Evolutionary conservation across 139 green algal genomes (phyloP).

Genomic region (Nannochloris sp.): DNA sequence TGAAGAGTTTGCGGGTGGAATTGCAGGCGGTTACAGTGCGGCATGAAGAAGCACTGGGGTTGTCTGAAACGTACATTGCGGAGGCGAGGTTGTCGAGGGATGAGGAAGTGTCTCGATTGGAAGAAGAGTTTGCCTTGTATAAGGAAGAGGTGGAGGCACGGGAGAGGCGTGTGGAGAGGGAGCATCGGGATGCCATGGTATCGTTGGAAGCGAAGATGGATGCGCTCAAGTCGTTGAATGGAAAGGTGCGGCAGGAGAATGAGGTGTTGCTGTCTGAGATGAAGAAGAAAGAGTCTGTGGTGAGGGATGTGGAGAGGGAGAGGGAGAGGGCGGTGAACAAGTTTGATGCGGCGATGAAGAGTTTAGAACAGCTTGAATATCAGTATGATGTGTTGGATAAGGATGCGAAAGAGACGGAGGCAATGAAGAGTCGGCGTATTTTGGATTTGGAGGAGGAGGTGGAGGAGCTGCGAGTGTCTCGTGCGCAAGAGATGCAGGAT

Average conservation of each 20-base stretch:
- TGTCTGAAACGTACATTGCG: slow-evolving; percentile 20
- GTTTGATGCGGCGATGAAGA: slow-evolving; percentile 33
- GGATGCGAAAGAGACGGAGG: slow-evolving; percentile 18
- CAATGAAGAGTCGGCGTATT: slow-evolving; percentile 11
- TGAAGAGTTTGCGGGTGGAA: slow-evolving; percentile 15
- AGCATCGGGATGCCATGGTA: slow-evolving; percentile 5
- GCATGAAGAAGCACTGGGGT: slow-evolving; percentile 10
- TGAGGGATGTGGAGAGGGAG: slow-evolving; percentile 22
- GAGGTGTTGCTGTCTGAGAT: slow-evolving; percentile 21
- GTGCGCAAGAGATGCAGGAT: not conserved
- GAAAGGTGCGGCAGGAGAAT: slow-evolving; percentile 13
- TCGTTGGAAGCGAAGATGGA: slow-evolving; percentile 3
- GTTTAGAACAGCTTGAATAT: slow-evolving; percentile 32
- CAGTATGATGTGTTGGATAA: slow-evolving; percentile 28
- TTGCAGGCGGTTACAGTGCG: slow-evolving; percentile 12
- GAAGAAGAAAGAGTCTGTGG: slow-evolving; percentile 14
- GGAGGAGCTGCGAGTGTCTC: slow-evolving; percentile 4
- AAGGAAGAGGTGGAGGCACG: slow-evolving; percentile 1
- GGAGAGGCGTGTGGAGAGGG: slow-evolving; percentile 9
- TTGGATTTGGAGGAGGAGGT: slow-evolving; percentile 18
- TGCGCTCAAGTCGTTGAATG: slow-evolving; percentile 7
- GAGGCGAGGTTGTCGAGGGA: slow-evolving; percentile 17
- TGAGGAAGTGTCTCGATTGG: slow-evolving; percentile 3
- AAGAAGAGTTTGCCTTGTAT: no score
- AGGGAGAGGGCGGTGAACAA: slow-evolving; percentile 27